A percentile compares a stretch with the other conserved stretches of the same genome.
Evolutionary conservation across 768 basidiomycete species (phyloP).

Genomic region (Tylopilus rubrobrunneus): DNA sequence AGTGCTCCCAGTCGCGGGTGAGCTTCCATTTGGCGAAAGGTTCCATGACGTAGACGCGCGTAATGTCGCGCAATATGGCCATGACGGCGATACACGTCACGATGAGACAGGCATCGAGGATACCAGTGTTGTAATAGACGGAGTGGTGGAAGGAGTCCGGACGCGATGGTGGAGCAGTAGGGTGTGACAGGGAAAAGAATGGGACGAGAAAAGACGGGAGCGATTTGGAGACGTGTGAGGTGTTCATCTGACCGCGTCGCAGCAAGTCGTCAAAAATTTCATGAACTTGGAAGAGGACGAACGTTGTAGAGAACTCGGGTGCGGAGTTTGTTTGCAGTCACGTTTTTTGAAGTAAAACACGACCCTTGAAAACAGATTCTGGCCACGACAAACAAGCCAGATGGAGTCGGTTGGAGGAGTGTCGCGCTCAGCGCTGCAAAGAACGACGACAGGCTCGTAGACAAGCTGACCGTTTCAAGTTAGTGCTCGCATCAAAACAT

Average conservation of each 20-base stretch:
- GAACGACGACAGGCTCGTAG: slow-evolving; percentile 5
- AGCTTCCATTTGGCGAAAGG: slow-evolving; percentile 82
- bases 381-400: slow-evolving; percentile 7
- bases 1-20: slow-evolving; percentile 43
- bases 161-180: slow-evolving; percentile 46
- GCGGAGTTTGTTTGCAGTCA: slow-evolving; percentile 31
- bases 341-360: slow-evolving; percentile 29
- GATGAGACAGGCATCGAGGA: slow-evolving; percentile 73
- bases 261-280: slow-evolving; percentile 34
- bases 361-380: slow-evolving; percentile 12
- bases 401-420: background rate
- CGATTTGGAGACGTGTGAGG: slow-evolving; percentile 33
- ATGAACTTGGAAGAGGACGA: slow-evolving; percentile 23
- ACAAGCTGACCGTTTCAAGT: background rate
- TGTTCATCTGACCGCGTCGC: slow-evolving; percentile 36
- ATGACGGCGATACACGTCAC: slow-evolving; percentile 81
- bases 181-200: slow-evolving; percentile 75
- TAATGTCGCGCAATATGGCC: slow-evolving; percentile 79
- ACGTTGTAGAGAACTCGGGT: slow-evolving; percentile 6
- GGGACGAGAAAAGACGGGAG: slow-evolving; percentile 56
- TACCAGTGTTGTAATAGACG: slow-evolving; percentile 68
- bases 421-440: slow-evolving; percentile 1
- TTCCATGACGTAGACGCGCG: slow-evolving; percentile 70
- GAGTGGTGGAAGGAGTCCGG: slow-evolving; percentile 74
- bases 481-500: background rate